phyloP scores from a whole-genome alignment of 1,284 basidiomycete species.

The Leccinum pachyderme region DNA sequence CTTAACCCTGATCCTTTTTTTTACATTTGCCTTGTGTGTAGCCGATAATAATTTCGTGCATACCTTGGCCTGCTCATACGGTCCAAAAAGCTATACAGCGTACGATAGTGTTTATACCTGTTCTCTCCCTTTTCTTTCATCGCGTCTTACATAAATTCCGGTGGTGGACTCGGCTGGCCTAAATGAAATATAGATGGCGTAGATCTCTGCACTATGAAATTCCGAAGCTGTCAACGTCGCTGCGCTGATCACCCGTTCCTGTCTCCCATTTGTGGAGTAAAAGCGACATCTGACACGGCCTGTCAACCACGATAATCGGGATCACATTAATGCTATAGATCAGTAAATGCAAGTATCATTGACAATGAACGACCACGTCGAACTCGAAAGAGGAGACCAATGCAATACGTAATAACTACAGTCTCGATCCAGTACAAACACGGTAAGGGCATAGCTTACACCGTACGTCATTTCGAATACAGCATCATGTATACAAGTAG shows the following conservation, averaged over 20 bases:
- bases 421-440: background rate
- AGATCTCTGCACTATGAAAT: background rate
- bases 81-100: conserved; percentile 16
- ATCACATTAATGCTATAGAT: no score
- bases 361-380: no score
- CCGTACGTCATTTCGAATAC: no score
- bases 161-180: background rate
- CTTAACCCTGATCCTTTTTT: background rate
- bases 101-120: conserved; percentile 31
- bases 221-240: background rate
- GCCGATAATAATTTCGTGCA: conserved; percentile 22
- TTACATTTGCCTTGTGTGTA: conserved; percentile 23
- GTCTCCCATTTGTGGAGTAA: background rate
- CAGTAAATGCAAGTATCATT: background rate
- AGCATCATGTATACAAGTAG: no score
- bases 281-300: background rate
- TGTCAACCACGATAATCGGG: background rate
- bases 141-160: background rate
- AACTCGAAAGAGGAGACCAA: no score
- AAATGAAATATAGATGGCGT: conserved; percentile 9
- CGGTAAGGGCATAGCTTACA: no score
- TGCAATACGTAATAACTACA: background rate
- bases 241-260: background rate
- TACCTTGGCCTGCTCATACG: conserved; percentile 22
- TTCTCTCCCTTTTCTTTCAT: background rate